Conservation (phyloP, 2,329 filamentous ascomycete genomes). For the Stachybotrys chartarum region DNA sequence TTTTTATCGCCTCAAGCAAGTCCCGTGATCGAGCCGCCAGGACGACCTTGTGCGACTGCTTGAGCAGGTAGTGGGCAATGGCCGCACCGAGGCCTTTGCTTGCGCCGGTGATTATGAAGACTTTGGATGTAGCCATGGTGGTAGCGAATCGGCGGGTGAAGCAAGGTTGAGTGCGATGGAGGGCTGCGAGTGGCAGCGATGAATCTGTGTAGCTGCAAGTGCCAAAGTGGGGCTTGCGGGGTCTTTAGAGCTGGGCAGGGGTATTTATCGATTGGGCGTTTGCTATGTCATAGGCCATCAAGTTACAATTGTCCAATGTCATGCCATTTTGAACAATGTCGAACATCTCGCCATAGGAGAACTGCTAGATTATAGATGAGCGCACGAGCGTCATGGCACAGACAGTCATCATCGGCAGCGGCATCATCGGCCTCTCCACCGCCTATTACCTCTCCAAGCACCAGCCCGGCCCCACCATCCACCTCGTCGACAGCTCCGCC, state of each 20-base stretch:
- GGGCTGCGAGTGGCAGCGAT: background rate
- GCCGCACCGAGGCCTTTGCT: constrained; percentile 57
- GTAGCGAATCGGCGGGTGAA: background rate
- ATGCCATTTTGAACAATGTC: background rate
- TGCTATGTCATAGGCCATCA: background rate
- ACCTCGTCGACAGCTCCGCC: constrained; percentile 38
- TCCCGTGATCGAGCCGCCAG: constrained; percentile 47
- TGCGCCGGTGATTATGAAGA: constrained; percentile 62
- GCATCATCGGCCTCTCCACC: constrained; percentile 63
- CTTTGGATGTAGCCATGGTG: constrained; percentile 46
- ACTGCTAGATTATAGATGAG: too few species aligned
- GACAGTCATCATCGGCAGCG: constrained; percentile 61
- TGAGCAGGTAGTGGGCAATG: constrained; percentile 43
- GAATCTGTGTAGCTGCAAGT: background rate
- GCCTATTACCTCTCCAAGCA: constrained; percentile 62
- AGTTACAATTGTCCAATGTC: background rate
- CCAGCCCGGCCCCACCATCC: constrained; percentile 33
- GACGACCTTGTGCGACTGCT: constrained; percentile 49
- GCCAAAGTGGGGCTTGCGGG: background rate
- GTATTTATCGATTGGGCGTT: too few species aligned
- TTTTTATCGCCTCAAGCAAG: constrained; percentile 38
- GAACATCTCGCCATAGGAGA: too few species aligned
- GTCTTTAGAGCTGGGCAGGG: background rate
- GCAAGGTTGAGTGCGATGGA: background rate
- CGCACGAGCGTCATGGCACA: constrained; percentile 27